A percentile compares a stretch with the other conserved stretches of the same genome.
Conservation (phyloP, 2,329 filamentous ascomycete genomes). For the Tolypocladium guangdongense region DNA sequence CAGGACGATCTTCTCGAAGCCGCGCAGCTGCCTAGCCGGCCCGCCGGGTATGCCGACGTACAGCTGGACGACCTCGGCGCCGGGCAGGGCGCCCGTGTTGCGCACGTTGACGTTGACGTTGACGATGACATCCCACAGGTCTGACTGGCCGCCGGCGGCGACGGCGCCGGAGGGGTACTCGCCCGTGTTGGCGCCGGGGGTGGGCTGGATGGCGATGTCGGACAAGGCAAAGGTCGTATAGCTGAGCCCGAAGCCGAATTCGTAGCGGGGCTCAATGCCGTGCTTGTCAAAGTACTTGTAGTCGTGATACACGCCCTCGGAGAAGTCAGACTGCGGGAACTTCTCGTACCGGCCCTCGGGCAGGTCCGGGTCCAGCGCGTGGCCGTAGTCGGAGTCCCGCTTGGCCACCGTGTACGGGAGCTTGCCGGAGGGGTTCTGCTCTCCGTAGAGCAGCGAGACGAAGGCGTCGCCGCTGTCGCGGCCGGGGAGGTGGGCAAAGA, state of each 20-base stretch:
- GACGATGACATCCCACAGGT: conserved; percentile 36
- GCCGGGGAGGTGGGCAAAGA: conserved; percentile 54
- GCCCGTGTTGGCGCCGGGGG: conserved; percentile 10
- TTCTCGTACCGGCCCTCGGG: conserved; percentile 40
- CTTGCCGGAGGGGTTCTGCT: conserved; percentile 43
- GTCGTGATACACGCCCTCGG: conserved; percentile 40
- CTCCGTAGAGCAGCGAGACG: conserved; percentile 46
- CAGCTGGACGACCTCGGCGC: conserved; percentile 37
- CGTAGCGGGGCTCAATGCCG: conserved; percentile 38
- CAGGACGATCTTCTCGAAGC: conserved; percentile 51
- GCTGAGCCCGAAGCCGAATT: conserved; percentile 45
- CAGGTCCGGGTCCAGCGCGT: conserved; percentile 25
- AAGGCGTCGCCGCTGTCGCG: conserved; percentile 49
- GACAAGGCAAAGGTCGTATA: conserved; percentile 44
- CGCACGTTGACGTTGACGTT: conserved; percentile 25
- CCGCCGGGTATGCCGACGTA: conserved; percentile 34
- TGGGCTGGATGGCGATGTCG: conserved; percentile 24
- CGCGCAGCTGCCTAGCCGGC: conserved; percentile 50
- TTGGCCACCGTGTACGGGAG: conserved; percentile 52
- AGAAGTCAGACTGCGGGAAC: conserved; percentile 40
- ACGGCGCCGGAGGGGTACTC: conserved; percentile 28
- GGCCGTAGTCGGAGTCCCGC: conserved; percentile 44
- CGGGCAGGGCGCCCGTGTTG: conserved; percentile 31
- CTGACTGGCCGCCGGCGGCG: conserved; percentile 30
- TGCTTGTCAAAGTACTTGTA: conserved; percentile 42